Conservation (phyloP, 2,329 filamentous ascomycete genomes). For the Claviceps paspali region DNA sequence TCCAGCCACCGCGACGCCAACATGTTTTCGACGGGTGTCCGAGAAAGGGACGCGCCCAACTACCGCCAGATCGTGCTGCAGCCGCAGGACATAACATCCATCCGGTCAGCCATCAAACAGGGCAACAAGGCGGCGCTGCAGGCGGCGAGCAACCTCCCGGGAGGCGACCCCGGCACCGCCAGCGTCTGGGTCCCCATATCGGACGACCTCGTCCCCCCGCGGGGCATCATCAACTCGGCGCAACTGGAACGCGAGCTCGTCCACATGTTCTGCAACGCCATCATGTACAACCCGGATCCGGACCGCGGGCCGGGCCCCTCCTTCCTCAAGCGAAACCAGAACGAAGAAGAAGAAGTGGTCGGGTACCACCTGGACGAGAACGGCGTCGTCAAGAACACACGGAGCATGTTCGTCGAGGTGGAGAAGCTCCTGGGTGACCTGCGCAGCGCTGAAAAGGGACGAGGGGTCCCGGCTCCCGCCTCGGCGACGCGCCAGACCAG, state of each 20-base stretch:
- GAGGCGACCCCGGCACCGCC: conserved; percentile 39
- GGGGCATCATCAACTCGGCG: conserved; percentile 79
- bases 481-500: conserved; percentile 18
- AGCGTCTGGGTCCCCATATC: conserved; percentile 53
- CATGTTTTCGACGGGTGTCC: conserved; percentile 62
- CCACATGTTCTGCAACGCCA: conserved; percentile 93
- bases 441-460: conserved; percentile 53
- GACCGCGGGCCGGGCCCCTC: conserved; percentile 51
- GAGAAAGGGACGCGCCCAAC: conserved; percentile 59
- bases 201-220: conserved; percentile 68
- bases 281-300: conserved; percentile 93
- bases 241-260: conserved; percentile 89
- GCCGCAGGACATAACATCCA: conserved; percentile 63
- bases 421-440: conserved; percentile 64
- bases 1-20: conserved; percentile 63
- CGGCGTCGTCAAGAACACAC: conserved; percentile 72
- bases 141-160: conserved; percentile 44
- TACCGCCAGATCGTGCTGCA: conserved; percentile 60
- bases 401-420: conserved; percentile 80
- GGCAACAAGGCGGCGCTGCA: conserved; percentile 51
- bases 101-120: conserved; percentile 59
- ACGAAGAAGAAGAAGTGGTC: conserved; percentile 31
- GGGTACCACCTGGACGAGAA: conserved; percentile 64
- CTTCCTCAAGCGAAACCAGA: conserved; percentile 34
- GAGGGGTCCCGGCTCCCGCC: conserved; percentile 11